Evolutionary conservation across 78 protist genomes (phyloP).

Genomic region (Polysphondylium violaceum): DNA sequence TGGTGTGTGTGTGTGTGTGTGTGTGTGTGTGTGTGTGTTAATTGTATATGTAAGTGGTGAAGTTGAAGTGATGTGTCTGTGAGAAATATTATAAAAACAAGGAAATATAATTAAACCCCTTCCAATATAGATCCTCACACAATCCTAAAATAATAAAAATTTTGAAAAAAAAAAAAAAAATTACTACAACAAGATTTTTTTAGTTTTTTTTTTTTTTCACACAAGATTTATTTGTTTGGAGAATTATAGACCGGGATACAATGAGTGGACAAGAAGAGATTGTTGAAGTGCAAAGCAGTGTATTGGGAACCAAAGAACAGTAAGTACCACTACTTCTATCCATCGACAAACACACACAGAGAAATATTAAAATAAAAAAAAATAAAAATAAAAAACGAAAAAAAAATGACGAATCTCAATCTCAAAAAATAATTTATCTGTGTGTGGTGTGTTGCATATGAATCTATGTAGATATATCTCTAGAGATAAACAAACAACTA

Average conservation of each 20-base stretch:
- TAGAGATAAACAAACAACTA: not conserved
- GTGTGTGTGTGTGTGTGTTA: too few relatives aligned
- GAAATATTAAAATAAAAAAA: not conserved
- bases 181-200: not conserved
- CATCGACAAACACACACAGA: not conserved
- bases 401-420: not conserved
- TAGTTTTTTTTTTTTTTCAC: too few relatives aligned
- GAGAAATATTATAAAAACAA: not conserved
- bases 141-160: not conserved
- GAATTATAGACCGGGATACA: not conserved
- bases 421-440: not conserved
- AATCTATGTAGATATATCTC: not conserved
- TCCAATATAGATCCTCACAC: too few relatives aligned
- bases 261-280: slow-evolving; percentile 17
- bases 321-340: not conserved
- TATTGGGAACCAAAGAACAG: slow-evolving; percentile 59
- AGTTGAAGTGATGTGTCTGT: too few relatives aligned
- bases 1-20: too few relatives aligned
- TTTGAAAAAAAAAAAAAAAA: not conserved
- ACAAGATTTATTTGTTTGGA: too few relatives aligned
- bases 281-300: slow-evolving; percentile 28
- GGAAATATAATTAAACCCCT: not conserved
- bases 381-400: not conserved
- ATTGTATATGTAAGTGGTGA: too few relatives aligned
- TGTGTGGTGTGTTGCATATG: too few relatives aligned